Conservation (phyloP, 108 stramenopile species). For the Fistulifera solaris region DNA sequence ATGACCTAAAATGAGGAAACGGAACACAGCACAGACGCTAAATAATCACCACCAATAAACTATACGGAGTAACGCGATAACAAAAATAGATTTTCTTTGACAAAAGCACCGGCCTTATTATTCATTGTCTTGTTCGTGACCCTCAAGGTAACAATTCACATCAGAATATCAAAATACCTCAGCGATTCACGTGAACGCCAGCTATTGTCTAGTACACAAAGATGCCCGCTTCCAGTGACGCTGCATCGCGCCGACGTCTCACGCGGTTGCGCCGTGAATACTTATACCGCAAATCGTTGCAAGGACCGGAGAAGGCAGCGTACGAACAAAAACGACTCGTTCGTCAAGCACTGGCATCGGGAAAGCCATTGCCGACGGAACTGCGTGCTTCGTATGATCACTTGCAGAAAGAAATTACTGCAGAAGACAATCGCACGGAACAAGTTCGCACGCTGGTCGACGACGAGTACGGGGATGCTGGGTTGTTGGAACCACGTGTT, state of each 20-base stretch:
- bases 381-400: conserved; percentile 73
- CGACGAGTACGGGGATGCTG: conserved; percentile 97
- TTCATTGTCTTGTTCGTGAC: too few relatives aligned
- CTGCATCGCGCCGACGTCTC: conserved; percentile 82
- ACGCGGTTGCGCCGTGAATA: conserved; percentile 97
- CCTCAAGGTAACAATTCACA: too few relatives aligned
- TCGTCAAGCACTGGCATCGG: conserved; percentile 75
- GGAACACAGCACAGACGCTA: too few relatives aligned
- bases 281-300: conserved; percentile 87
- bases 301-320: conserved; percentile 58
- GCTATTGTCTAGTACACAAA: too few relatives aligned
- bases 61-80: too few relatives aligned
- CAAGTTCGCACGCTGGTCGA: conserved; percentile 64
- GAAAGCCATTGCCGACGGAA: conserved; percentile 92
- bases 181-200: too few relatives aligned
- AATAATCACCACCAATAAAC: too few relatives aligned
- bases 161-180: too few relatives aligned
- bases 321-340: conserved; percentile 89
- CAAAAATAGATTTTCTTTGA: too few relatives aligned
- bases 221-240: conserved; percentile 34
- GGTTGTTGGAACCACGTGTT: conserved; percentile 82
- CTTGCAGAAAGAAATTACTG: conserved; percentile 57
- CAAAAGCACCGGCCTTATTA: too few relatives aligned
- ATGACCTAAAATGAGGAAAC: too few relatives aligned
- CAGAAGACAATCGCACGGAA: conserved; percentile 73